Evolutionary conservation across 352 stramenopile species (phyloP).

Genomic region (Vaucheria bursata): DNA sequence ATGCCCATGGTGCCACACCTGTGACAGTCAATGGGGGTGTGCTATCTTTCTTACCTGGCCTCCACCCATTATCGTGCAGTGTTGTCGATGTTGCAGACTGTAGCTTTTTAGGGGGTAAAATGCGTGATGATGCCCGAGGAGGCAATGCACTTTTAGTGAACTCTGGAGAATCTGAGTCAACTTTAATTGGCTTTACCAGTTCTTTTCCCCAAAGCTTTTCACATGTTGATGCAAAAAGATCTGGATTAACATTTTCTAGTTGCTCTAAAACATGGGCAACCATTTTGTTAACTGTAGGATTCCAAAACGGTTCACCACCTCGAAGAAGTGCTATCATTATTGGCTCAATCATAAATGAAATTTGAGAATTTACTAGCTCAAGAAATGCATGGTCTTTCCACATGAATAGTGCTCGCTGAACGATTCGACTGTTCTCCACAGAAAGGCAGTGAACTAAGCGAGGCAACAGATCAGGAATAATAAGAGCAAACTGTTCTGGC

Average conservation of each 20-base stretch:
- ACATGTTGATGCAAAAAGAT: constrained; percentile 27
- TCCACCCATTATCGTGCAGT: background rate
- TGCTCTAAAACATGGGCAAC: constrained; percentile 37
- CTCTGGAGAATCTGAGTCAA: background rate
- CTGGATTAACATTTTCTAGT: constrained; percentile 23
- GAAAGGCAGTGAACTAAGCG: constrained; percentile 31
- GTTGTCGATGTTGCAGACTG: constrained; percentile 2
- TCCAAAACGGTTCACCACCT: constrained; percentile 46
- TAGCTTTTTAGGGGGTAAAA: background rate
- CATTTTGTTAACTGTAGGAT: constrained; percentile 50
- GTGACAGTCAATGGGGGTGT: constrained; percentile 58
- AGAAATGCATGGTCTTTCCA: constrained; percentile 41
- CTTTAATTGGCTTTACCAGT: too few relatives aligned
- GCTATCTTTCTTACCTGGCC: background rate
- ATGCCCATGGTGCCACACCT: constrained; percentile 62
- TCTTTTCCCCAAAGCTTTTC: constrained; percentile 19
- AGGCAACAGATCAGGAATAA: constrained; percentile 15
- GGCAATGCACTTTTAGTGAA: background rate
- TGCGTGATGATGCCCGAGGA: background rate
- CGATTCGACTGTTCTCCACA: constrained; percentile 45
- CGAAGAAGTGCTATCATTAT: constrained; percentile 38
- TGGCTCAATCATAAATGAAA: background rate
- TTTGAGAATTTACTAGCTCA: constrained; percentile 3
- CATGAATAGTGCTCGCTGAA: constrained; percentile 42
- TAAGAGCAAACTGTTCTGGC: constrained; percentile 5